These are phyloP conservation scores for Ogataea polymorpha DNA, from an alignment of 805 yeast genomes.

Conservation along the genomic window DNA sequence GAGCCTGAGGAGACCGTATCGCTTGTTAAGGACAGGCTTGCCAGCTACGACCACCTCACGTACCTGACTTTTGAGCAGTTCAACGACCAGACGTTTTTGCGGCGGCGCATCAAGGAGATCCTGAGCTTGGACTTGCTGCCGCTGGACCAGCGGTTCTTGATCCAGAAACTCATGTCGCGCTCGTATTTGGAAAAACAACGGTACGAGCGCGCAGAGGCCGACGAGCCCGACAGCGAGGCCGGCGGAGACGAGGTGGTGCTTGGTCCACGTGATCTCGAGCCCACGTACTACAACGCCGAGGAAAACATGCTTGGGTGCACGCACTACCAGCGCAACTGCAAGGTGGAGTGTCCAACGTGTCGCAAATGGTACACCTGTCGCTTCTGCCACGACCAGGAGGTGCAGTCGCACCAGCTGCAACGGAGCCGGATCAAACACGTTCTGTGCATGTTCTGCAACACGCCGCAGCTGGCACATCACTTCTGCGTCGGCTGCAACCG, in stretches of 20 bases:
- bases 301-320: slow-evolving; percentile 63
- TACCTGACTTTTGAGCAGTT: slow-evolving; percentile 33
- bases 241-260: slow-evolving; percentile 39
- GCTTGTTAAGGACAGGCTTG: slow-evolving; percentile 10
- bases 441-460: slow-evolving; percentile 76
- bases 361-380: slow-evolving; percentile 76
- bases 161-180: slow-evolving; percentile 68
- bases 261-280: slow-evolving; percentile 44
- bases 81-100: slow-evolving; percentile 36
- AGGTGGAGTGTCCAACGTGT: slow-evolving; percentile 77
- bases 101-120: slow-evolving; percentile 49
- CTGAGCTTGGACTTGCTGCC: slow-evolving; percentile 40
- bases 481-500: slow-evolving; percentile 66
- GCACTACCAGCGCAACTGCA: slow-evolving; percentile 83
- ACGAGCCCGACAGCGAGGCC: slow-evolving; percentile 16
- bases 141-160: slow-evolving; percentile 44
- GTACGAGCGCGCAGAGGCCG: slow-evolving; percentile 20
- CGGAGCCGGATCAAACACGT: slow-evolving; percentile 63
- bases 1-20: slow-evolving; percentile 13
- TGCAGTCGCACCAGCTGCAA: slow-evolving; percentile 51
- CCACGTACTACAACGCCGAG: slow-evolving; percentile 45
- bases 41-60: slow-evolving; percentile 29
- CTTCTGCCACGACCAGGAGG: slow-evolving; percentile 74
- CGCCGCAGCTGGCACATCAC: slow-evolving; percentile 70
- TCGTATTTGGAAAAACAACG: slow-evolving; percentile 50